These are phyloP conservation scores for Axilococcus clingmanii DNA, from an alignment of 139 green algal genomes.

Conservation along the genomic window DNA sequence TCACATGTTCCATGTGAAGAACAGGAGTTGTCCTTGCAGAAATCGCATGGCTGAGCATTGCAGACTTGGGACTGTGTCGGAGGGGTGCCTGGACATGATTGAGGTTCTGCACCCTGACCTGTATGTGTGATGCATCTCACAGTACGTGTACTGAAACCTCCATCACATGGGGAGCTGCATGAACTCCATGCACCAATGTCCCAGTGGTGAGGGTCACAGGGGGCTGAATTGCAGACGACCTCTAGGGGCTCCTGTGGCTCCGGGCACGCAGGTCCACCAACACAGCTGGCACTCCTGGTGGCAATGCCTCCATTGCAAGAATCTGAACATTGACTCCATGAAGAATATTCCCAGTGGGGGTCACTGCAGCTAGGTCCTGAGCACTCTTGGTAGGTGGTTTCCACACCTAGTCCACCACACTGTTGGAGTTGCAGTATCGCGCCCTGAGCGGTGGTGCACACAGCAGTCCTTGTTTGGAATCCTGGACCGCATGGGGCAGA, in stretches of 20 bases:
- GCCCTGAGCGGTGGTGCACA: too few species aligned
- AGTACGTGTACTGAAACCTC: constrained; percentile 14
- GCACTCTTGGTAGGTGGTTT: too few species aligned
- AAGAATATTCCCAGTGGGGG: too few species aligned
- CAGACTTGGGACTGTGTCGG: constrained; percentile 7
- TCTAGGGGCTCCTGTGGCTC: neutral
- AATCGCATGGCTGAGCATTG: constrained; percentile 26
- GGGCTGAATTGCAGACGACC: neutral
- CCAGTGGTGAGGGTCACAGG: neutral
- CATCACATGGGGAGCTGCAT: constrained; percentile 22
- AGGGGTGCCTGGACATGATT: constrained; percentile 5
- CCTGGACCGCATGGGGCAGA: neutral
- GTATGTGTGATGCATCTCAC: constrained; percentile 5
- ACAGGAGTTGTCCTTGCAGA: constrained; percentile 26
- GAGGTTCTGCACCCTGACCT: constrained; percentile 1
- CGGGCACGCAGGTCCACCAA: neutral
- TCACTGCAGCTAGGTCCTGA: too few species aligned
- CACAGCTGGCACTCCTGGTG: neutral
- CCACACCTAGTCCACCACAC: too few species aligned
- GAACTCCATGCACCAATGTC: constrained; percentile 17
- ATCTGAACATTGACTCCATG: too few species aligned
- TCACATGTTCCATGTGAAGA: constrained; percentile 17
- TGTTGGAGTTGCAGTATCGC: too few species aligned
- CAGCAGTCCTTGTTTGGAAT: neutral
- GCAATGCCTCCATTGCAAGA: too few species aligned